Evolutionary conservation across 352 stramenopile genomes (phyloP), one percentile per base, ranked within the genome.

Genomic region (Globisporangium mamillatum): DNA sequence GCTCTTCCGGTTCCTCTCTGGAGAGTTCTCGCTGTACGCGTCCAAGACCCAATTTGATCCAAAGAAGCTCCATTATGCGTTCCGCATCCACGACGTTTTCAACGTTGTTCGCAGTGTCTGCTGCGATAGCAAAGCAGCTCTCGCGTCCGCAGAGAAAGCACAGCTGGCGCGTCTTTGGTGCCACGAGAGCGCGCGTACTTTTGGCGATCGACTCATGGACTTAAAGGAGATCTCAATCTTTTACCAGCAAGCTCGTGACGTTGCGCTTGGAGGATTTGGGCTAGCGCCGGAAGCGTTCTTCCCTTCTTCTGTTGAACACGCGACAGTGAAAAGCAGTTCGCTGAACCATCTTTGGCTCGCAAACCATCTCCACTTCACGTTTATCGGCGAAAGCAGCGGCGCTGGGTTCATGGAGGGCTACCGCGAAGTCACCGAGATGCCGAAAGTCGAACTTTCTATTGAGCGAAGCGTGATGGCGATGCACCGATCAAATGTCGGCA

Each of bases 91-190:
- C 22, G 75, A 89, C 10, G 59, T 94, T 4, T 73, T 89, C 10
- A 60, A 74, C 1, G 55, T 94, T 6, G 60, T 91, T 0, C 73
- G 75, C 32, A 76, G 61, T 27, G 76, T 90, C 9, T 90, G 69
- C 61, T 79, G 69, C 48, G 73, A 83, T 12, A 68, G 73, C 20
- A 76, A 68, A 8, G 65, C 77, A n/a, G 62, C 70, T 2, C 34
- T 84, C 6, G 63, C 73, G 1, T 48, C 82, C 3, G 65, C 72
- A 1, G 84, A 92, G 18, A 92, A 92, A 59, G 65, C 78, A 0
- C 41, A 68, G 3, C 48, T 92, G 1, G 79, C 82, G 58, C 81
- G 86, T 16, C 70, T 91, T 9, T 94, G 86, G 86, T 90, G 84
- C 63, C 86, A 94, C 59, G 86, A 94, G 69, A 80, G 71, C 10